Evolutionary conservation across 23 red algal species (phyloP).

Genomic region (Chondrus crispus): DNA sequence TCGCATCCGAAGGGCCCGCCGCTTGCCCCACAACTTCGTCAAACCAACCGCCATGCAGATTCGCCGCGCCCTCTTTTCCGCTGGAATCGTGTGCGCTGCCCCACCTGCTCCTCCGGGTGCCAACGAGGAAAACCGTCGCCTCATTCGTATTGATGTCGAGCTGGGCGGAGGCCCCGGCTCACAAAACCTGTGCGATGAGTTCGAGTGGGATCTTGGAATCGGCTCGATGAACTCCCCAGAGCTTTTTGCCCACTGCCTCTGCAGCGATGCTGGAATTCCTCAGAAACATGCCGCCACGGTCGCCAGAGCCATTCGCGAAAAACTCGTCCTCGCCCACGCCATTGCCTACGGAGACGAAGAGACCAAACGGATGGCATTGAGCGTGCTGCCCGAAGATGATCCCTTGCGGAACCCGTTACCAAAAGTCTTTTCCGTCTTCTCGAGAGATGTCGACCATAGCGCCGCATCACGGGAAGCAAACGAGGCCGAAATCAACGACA

Average conservation of each 20-base stretch:
- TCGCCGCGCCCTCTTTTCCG: constrained; percentile 30
- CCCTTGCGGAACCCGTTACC: background rate
- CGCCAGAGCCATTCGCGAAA: constrained; percentile 11
- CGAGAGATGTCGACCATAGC: constrained; percentile 10
- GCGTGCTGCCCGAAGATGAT: background rate
- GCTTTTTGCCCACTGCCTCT: constrained; percentile 48
- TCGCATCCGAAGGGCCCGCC: constrained; percentile 33
- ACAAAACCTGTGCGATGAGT: constrained; percentile 32
- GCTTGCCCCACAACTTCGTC: constrained; percentile 26
- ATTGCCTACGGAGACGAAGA: constrained; percentile 68
- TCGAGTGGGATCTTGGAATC: constrained; percentile 55
- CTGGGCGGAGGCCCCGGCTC: background rate
- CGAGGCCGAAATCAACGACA: constrained; percentile 19
- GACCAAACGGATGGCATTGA: background rate
- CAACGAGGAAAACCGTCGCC: constrained; percentile 25
- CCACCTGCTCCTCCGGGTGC: background rate
- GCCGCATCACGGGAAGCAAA: constrained; percentile 10
- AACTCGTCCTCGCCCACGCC: constrained; percentile 44
- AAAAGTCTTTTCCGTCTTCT: background rate
- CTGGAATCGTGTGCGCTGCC: constrained; percentile 36
- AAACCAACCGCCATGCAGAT: constrained; percentile 35
- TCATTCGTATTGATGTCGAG: constrained; percentile 41
- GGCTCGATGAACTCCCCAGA: constrained; percentile 43
- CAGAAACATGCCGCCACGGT: constrained; percentile 29
- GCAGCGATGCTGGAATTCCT: constrained; percentile 39